Evolutionary conservation across 1,139 yeast species (phyloP), one percentile per base, ranked within the genome.

Genomic region (Debaryomycetaceae sp.): DNA sequence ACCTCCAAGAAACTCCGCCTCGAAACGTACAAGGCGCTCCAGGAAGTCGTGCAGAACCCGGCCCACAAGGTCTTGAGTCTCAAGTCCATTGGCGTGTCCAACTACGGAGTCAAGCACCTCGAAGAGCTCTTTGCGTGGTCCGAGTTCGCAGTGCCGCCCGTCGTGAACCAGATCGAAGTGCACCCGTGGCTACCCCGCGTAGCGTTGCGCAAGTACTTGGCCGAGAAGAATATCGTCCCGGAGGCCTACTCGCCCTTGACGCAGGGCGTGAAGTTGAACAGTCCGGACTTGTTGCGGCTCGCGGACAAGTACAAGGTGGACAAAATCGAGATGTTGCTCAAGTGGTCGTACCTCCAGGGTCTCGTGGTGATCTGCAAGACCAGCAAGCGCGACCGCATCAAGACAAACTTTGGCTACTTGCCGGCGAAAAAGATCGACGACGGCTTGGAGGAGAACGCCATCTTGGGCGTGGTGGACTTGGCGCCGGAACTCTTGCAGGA

Each of bases 171-270:
- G 41, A 49, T 63, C 40, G 70, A 63, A 40, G 58, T 61, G 42
- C 68, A 63, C 42, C 70, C 69, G 24, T 63, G 67, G 64, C 49
- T 56, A 34, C 68, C 68, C 2, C 55, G 53, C 29, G 34, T 53
- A 27, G 49, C 57, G 32, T 56, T 63, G 40, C 51, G 65, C 23
- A 51, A 59, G 28, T 62, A 46, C 40, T 52, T 58, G 37, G 44
- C 54, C 21, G 35, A 53, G 23, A 42, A 66, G 21, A 59, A 53
- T 15, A 62, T 79, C 22, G 50, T 62, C 5, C 66, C 73, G 6
- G 80, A 78, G 47, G 86, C 90, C 1, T 81, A 69, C 50, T 71
- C 82, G 4, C 80, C 93, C 11, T 58, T 78, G 44, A 75, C 82
- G 2, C 76, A 72, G 34, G 80, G 85, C 4, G 47, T 51, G 30